A percentile compares a stretch with the other conserved stretches of the same genome.
Conservation (phyloP, 2,329 filamentous ascomycete species). For the Didymella sp. region DNA sequence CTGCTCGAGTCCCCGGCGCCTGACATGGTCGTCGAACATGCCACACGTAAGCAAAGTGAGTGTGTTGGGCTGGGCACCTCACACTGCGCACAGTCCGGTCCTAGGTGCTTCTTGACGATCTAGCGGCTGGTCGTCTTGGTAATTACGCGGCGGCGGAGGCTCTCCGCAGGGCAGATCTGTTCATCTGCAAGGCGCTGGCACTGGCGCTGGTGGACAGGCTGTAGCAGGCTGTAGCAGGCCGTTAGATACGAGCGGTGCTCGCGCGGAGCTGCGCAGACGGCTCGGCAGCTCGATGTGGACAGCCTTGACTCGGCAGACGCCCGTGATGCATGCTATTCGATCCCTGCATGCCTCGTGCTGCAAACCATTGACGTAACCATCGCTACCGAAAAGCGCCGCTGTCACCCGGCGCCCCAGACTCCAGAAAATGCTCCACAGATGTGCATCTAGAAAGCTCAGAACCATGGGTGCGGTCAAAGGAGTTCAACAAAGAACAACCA, state of each 20-base stretch:
- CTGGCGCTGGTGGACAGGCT: conserved; percentile 3
- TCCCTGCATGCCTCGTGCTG: conserved; percentile 5
- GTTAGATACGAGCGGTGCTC: conserved; percentile 2
- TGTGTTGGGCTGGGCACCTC: conserved; percentile 4
- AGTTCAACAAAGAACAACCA: conserved; percentile 7
- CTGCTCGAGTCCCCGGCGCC: conserved; percentile 36
- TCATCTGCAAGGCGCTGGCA: neutral
- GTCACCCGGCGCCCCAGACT: conserved; percentile 12
- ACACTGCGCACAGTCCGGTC: conserved; percentile 16
- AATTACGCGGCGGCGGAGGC: conserved; percentile 28
- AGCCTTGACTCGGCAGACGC: conserved; percentile 13
- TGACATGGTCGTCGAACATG: conserved; percentile 40
- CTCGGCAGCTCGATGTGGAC: conserved; percentile 15
- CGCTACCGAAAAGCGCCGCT: conserved; percentile 4
- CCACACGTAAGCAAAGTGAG: conserved; percentile 18
- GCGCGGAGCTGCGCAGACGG: conserved; percentile 11
- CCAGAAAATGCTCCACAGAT: conserved; percentile 9
- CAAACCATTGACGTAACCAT: conserved; percentile 11
- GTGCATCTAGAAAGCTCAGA: conserved; percentile 6
- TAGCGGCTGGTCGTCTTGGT: conserved; percentile 31
- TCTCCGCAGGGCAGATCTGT: conserved; percentile 5
- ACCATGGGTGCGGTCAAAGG: neutral
- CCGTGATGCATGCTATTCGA: conserved; percentile 15
- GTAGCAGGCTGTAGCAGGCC: neutral
- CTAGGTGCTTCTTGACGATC: conserved; percentile 16